Evolutionary conservation across 2,329 filamentous ascomycete genomes (phyloP), one percentile per base, ranked within the genome.

Genomic region (Metarhizium sp.): DNA sequence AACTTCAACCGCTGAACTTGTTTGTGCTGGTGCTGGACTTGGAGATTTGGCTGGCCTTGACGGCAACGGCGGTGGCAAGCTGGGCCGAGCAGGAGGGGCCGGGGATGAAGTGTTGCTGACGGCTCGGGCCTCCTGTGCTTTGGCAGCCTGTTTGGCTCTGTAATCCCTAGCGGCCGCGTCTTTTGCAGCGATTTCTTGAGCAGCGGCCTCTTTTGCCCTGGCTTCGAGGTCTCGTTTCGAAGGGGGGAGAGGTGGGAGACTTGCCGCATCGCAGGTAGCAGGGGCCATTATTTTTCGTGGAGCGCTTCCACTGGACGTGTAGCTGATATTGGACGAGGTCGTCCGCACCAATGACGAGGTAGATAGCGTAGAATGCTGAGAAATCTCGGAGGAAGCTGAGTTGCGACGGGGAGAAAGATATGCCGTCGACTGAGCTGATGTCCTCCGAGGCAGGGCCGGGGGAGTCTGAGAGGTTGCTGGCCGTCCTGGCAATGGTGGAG

Each of bases 381-480:
- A 85, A 13, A 76, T 62, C 34, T 81, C 80, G 2, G 82, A 86
- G 0, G 81, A 79, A 46, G 78, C 77, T 18, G 83, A 86, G 51
- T 74, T 78, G 55, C 79, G 75, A 29, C 81, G 74, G 5, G 68
- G 68, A 25, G 66, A 66, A 38, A 77, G 65, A 14, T 67, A 53
- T 36, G 55, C 66, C 3, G 59, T 60, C 8, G 68, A 66, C 58
- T 79, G 75, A 6, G 71, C 66, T 2, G 77, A 78, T 2, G 75
- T 66, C 30, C 75, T 74, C 34, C 81, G 75, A 16, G 78, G 71
- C 14, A 81, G 78, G 18, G 82, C 66, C 32, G 74, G 71, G 7
- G 80, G 80, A 4, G 72, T 71, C 53, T 70, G 57, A 34, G 66
- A 65, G 42, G 58, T 55, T 13, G 69, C 63, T 16, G 64, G 64